phyloP scores from a whole-genome alignment of 192 early-diverging fungal species.

The Coemansia sp. region DNA sequence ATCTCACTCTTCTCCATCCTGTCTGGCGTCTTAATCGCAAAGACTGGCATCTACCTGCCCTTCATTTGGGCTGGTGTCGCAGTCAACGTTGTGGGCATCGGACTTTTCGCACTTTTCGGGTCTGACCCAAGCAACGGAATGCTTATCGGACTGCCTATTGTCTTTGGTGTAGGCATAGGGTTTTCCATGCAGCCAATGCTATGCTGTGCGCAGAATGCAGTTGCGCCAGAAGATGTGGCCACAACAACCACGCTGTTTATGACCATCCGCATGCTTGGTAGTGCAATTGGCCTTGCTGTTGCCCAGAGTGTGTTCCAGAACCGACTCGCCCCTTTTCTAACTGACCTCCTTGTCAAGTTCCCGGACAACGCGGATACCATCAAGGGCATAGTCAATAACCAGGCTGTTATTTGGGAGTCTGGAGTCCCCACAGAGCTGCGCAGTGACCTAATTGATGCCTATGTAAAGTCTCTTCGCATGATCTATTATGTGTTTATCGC shows the following conservation, averaged over 20 bases:
- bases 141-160: slow-evolving; percentile 47
- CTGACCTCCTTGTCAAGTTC: slow-evolving; percentile 32
- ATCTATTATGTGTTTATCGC: slow-evolving; percentile 59
- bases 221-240: slow-evolving; percentile 32
- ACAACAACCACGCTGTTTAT: slow-evolving; percentile 44
- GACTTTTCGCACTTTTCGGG: slow-evolving; percentile 36
- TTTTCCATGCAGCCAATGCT: slow-evolving; percentile 48
- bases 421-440: slow-evolving; percentile 36
- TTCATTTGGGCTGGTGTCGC: slow-evolving; percentile 33
- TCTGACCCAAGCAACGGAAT: slow-evolving; percentile 24
- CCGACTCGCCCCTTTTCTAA: slow-evolving; percentile 20
- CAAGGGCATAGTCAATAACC: slow-evolving; percentile 41
- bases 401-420: slow-evolving; percentile 23
- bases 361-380: slow-evolving; percentile 38
- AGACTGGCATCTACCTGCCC: slow-evolving; percentile 34
- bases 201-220: slow-evolving; percentile 35
- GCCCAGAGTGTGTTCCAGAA: slow-evolving; percentile 40
- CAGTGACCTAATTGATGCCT: slow-evolving; percentile 51
- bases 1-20: slow-evolving; percentile 34
- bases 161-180: slow-evolving; percentile 52
- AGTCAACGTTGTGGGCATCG: slow-evolving; percentile 21
- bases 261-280: slow-evolving; percentile 45
- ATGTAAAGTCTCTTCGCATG: slow-evolving; percentile 57
- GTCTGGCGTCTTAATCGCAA: slow-evolving; percentile 29
- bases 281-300: slow-evolving; percentile 41